Base-by-base conservation (phyloP, 441 rosid genomes). In the Populus hybrid region DNA sequence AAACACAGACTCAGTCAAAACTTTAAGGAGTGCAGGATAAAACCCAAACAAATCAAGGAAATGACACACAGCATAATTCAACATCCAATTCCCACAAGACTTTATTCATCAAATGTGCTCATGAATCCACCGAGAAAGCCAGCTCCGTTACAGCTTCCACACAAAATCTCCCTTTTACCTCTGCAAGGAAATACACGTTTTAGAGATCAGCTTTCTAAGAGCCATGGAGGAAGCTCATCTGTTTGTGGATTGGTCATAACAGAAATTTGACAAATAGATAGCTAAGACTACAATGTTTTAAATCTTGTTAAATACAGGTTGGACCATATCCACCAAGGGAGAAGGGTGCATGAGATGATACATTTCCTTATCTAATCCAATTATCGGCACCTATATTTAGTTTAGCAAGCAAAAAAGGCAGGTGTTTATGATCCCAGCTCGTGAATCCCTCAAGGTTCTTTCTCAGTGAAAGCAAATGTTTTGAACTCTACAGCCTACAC, bases 101-200 rank as follows among this genome's bases (percentile, higher is more conserved):
- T 71, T 65, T 81, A 91, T 10, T 88, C 92, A 71, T 95, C 99
- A 1, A 78, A 76, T 67, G 95, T 85, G 88, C 97, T 95, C 93
- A 95, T 83, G 89, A 93, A 90, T 74, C 99, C 99, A 73, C 99
- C 98, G 3, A 93, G 1, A 82, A 93, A 95, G 74, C 98, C 99
- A 61, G 99, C 98, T 85, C 99, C 99, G 72, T 95, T 92, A 81
- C 98, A 95, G 0, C 79, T 85, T 36, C 98, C 98, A 82, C 98
- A 95, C 74, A 95, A 80, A 26, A 92, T 86, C 24, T 93, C 96
- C 87, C 86, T 88, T 68, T 90, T 93, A 26, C 97, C 99, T 76
- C 99, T 90, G 92, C 86, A 83, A 78, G 31, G 21, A 73, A 64
- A 36, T 24, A 53, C 7, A 50, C 20, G 61, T 6, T 18, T 1